These are phyloP conservation scores for Myriosclerotinia duriaeana DNA, from an alignment of 2,329 filamentous ascomycete genomes.

Conservation along the genomic window DNA sequence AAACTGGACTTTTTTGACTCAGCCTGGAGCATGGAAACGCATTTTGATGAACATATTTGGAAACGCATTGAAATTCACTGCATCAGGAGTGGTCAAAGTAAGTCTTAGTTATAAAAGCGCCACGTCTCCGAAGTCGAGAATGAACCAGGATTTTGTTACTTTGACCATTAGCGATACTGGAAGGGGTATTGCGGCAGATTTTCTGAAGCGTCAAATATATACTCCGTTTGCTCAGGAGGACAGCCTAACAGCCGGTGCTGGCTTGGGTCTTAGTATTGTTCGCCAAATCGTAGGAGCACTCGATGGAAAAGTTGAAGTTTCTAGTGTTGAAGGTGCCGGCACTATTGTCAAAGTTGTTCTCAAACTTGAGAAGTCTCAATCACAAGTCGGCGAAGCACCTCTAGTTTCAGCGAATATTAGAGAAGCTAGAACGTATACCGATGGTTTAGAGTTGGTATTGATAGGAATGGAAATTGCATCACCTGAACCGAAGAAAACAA, in stretches of 20 bases:
- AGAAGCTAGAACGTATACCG: conserved; percentile 13
- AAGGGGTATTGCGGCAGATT: conserved; percentile 62
- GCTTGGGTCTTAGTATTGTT: conserved; percentile 64
- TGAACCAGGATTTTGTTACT: conserved; percentile 32
- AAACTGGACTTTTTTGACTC: conserved; percentile 37
- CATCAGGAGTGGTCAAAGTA: conserved; percentile 51
- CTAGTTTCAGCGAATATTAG: not conserved
- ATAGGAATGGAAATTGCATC: conserved; percentile 28
- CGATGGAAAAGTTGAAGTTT: conserved; percentile 58
- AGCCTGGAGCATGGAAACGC: conserved; percentile 36
- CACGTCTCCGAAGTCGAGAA: conserved; percentile 25
- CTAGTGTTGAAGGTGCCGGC: conserved; percentile 52
- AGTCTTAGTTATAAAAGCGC: conserved; percentile 39
- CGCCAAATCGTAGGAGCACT: conserved; percentile 60
- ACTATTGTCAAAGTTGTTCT: conserved; percentile 49
- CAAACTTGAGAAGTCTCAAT: conserved; percentile 20
- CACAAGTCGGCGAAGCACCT: conserved; percentile 43
- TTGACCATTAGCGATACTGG: conserved; percentile 60
- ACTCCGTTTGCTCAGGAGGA: conserved; percentile 58
- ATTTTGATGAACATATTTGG: conserved; percentile 62
- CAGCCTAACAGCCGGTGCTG: conserved; percentile 56
- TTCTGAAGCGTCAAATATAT: conserved; percentile 56
- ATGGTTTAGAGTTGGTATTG: conserved; percentile 17
- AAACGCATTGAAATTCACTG: conserved; percentile 62
- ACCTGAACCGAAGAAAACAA: not conserved